A percentile compares a stretch with the other conserved stretches of the same genome.
Evolutionary conservation across 225 moss, liverwort and hornwort species (phyloP).

Genomic region (Sphagnum tenellum): DNA sequence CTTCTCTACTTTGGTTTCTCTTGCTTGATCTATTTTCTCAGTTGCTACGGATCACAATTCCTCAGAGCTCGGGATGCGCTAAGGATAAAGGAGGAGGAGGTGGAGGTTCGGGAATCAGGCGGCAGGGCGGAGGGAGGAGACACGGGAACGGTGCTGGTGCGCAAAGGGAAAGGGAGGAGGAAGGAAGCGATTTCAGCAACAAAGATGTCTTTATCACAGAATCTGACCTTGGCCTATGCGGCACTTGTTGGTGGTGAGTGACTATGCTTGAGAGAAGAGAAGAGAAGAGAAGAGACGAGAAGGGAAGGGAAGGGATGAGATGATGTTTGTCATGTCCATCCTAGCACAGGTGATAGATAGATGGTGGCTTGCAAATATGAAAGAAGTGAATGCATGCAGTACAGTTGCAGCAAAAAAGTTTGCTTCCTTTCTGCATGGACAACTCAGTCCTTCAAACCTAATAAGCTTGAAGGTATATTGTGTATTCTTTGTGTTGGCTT

Average conservation of each 20-base stretch:
- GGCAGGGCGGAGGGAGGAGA: conserved; percentile 44
- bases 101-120: conserved; percentile 12
- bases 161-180: conserved; percentile 10
- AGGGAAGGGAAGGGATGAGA: no score
- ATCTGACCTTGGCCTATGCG: conserved; percentile 77
- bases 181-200: conserved; percentile 4
- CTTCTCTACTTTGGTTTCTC: conserved; percentile 3
- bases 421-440: no score
- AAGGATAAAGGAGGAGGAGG: conserved; percentile 5
- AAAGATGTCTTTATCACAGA: conserved; percentile 70
- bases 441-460: no score
- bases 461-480: no score
- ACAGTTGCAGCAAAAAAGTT: no score
- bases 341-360: background rate
- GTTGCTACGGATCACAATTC: background rate
- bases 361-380: no score
- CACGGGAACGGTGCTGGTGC: conserved; percentile 28
- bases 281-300: no score
- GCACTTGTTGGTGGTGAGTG: conserved; percentile 74
- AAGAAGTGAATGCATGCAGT: no score
- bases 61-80: background rate
- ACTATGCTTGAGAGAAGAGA: no score
- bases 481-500: no score
- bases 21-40: conserved; percentile 7
- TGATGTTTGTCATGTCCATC: background rate